Percentiles rank a stretch among this genome's conserved stretches.
These are phyloP conservation scores for Penicillium soppii DNA, from an alignment of 495 filamentous ascomycete species.

Conservation along the genomic window DNA sequence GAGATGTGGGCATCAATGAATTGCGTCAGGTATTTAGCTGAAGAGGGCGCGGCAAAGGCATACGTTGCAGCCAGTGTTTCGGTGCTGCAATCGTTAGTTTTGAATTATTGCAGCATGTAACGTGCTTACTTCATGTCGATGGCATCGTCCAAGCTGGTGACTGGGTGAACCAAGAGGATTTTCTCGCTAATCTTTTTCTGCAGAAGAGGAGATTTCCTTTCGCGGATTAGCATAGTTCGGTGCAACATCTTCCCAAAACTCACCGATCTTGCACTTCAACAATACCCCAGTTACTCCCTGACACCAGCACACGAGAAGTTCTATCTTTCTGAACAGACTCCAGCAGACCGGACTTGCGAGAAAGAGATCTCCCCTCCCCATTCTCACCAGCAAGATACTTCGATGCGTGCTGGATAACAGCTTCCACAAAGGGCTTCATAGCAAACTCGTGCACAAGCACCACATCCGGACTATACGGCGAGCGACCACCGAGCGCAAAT, in stretches of 20 bases:
- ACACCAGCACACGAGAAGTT: slow-evolving; percentile 21
- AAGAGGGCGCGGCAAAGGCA: slow-evolving; percentile 44
- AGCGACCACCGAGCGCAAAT: slow-evolving; percentile 49
- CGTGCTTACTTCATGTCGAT: slow-evolving; percentile 38
- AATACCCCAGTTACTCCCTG: slow-evolving; percentile 31
- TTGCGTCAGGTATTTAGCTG: slow-evolving; percentile 53
- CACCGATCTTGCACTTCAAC: slow-evolving; percentile 32
- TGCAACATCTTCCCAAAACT: background rate
- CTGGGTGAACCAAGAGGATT: slow-evolving; percentile 33
- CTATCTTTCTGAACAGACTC: slow-evolving; percentile 25
- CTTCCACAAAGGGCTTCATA: slow-evolving; percentile 49
- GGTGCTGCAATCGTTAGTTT: slow-evolving; percentile 14
- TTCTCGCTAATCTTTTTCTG: slow-evolving; percentile 31
- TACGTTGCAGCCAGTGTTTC: slow-evolving; percentile 44
- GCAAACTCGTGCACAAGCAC: slow-evolving; percentile 57
- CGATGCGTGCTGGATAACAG: slow-evolving; percentile 36
- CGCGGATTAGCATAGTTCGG: background rate
- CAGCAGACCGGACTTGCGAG: slow-evolving; percentile 18
- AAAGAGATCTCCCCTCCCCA: slow-evolving; percentile 20
- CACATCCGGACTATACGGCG: slow-evolving; percentile 53
- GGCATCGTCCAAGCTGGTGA: slow-evolving; percentile 46
- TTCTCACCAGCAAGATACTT: slow-evolving; percentile 33
- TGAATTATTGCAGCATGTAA: background rate
- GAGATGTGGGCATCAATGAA: slow-evolving; percentile 47
- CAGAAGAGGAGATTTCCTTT: slow-evolving; percentile 26